A percentile compares a stretch with the other conserved stretches of the same genome.
These are phyloP conservation scores for Wickerhamiella shivajii DNA, from an alignment of 805 yeast genomes.

Conservation along the genomic window DNA sequence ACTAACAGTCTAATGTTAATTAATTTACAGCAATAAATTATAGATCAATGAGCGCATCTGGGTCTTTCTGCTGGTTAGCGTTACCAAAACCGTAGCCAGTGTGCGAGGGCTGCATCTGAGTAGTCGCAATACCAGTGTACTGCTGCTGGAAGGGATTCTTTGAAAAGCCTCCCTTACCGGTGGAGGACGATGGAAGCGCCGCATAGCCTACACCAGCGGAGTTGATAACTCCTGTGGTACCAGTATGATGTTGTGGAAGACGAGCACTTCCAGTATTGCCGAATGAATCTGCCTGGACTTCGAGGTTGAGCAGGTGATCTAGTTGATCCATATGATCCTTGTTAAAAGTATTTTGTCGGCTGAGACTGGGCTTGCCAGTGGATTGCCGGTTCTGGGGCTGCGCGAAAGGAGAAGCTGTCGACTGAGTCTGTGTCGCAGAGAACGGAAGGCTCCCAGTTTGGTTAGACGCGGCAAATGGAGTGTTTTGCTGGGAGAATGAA, in stretches of 20 bases:
- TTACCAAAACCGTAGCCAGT: conserved; percentile 96
- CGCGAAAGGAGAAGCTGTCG: conserved; percentile 14
- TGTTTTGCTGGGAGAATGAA: too few species aligned
- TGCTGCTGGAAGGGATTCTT: conserved; percentile 49
- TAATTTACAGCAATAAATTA: too few species aligned
- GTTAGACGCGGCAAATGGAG: too few species aligned
- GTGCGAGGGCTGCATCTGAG: conserved; percentile 60
- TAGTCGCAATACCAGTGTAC: conserved; percentile 55
- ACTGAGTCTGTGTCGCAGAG: conserved; percentile 20
- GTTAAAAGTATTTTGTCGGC: conserved; percentile 36
- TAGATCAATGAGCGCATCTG: conserved; percentile 6
- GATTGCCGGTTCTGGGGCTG: conserved; percentile 13
- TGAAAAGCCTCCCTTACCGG: too few species aligned
- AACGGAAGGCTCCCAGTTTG: too few species aligned
- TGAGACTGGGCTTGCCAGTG: conserved; percentile 11
- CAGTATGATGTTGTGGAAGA: conserved; percentile 86
- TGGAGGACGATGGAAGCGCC: conserved; percentile 17
- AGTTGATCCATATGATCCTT: conserved; percentile 46
- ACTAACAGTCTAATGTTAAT: too few species aligned
- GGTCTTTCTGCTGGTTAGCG: conserved; percentile 25
- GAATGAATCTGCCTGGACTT: conserved; percentile 87
- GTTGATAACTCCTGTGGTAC: conserved; percentile 65
- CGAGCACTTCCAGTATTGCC: conserved; percentile 76
- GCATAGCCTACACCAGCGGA: conserved; percentile 71
- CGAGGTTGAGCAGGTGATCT: conserved; percentile 64